Base-by-base conservation (phyloP, 2,329 filamentous ascomycete species). In the Nothophoma quercina region DNA sequence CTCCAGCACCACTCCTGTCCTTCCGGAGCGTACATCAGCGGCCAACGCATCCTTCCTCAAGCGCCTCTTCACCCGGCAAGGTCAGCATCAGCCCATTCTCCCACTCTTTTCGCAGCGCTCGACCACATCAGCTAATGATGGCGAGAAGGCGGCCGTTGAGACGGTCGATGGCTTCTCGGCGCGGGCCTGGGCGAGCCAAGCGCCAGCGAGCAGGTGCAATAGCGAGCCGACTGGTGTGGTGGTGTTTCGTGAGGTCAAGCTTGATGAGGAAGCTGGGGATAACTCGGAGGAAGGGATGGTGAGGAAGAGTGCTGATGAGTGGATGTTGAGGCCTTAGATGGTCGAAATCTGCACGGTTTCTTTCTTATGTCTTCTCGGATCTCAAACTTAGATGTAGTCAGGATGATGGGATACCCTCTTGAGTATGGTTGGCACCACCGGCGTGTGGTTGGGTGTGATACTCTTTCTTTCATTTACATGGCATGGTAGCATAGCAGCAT, bases 161-260 rank as follows among this genome's bases (percentile, higher is more conserved):
- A 41, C 50, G 5, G 51, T 39, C 0, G 55, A 54, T 5, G 60
- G 62, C 19, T 56, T 68, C 5, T 54, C 58, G 9, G 54, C 67
- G 0, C 59, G 53, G 16, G 67, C 63, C 3, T 73, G 68, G 70
- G 62, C 68, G 7, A 40, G 59, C 3, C 53, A 65, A 7, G 15
- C 15, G 28, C 42, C 42, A 5, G 1, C 38, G 40, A 25, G 19
- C 42, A 13, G 36, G 18, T 38, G 33, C 16, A 44, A 48, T 23
- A 56, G 52, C 18, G 51, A 56, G 4, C 28, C 33, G 1, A 26
- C 45, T 10, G 62, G 63, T 6, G 68, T 72, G 1, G 55, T 62
- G n/a, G 60, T 73, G n/a, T 30, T 65, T 7, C 59, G 49, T 6
- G 70, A 71, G 29, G 60, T 71, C 13, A 59, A 59, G 13, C 58